phyloP scores from a whole-genome alignment of 2,329 filamentous ascomycete genomes.

The Neoscytalidium dimidiatum region DNA sequence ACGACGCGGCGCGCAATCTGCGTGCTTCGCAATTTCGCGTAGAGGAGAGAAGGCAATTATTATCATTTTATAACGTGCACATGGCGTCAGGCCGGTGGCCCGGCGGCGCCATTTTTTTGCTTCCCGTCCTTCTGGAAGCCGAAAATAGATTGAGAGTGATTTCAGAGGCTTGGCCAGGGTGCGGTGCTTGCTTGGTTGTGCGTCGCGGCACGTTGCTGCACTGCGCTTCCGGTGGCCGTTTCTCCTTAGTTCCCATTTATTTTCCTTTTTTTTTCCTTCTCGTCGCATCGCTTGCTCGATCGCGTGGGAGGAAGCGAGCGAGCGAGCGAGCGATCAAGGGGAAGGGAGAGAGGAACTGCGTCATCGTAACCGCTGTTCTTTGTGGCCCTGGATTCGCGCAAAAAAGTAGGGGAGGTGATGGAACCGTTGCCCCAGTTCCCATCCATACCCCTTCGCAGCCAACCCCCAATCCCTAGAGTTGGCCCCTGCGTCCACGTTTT shows the following conservation, averaged over 20 bases:
- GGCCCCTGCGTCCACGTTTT: constrained; percentile 11
- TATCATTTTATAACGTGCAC: neutral
- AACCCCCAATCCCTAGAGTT: too few relatives aligned
- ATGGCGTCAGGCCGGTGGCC: neutral
- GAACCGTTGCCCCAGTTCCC: neutral
- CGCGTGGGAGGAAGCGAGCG: neutral
- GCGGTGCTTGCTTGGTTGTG: neutral
- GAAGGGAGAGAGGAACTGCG: neutral
- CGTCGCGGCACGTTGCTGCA: neutral
- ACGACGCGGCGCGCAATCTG: neutral
- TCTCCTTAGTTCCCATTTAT: too few relatives aligned
- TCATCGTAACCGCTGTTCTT: too few relatives aligned
- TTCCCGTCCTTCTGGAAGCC: neutral
- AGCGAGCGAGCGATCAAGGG: neutral
- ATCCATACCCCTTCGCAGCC: neutral
- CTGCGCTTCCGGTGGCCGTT: neutral
- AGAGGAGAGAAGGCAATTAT: neutral
- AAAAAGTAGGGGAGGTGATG: neutral
- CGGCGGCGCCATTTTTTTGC: neutral
- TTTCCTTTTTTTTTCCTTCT: neutral
- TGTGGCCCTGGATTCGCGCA: too few relatives aligned
- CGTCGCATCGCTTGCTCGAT: neutral
- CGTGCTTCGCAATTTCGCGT: neutral
- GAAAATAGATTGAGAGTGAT: constrained; percentile 1
- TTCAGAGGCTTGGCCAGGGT: neutral